Base-by-base conservation (phyloP, 495 filamentous ascomycete species). In the Penicillium canariense region DNA sequence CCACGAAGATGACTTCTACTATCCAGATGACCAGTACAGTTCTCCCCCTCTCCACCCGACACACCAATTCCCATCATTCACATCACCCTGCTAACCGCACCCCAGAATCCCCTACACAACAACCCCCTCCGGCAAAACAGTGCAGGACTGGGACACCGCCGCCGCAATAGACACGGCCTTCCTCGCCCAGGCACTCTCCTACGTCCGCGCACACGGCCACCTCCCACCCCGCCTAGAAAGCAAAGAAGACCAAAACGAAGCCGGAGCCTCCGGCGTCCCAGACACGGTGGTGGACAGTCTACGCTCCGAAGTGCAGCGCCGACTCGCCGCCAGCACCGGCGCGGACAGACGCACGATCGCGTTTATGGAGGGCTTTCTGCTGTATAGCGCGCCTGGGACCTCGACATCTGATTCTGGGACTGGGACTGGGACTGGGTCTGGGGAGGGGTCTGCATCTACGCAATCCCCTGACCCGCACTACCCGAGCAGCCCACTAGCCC, bases 1-100 rank as follows among this genome's bases (percentile, higher is more conserved):
- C 35, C 91, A 96, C 66, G 83, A 94, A 67, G 93, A 97, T 72
- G 93, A 97, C 68, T 97, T 96, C 67, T 97, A 91, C 68, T 81
- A 80, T 32, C 65, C 88, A 1, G 91, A 97, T 63, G 66, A 79
- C n/a, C 74, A 87, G 82, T 87, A 59, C 61, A 75, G 62, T 11
- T 15, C 18, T 14, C 14, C 30, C 17, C n/a, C 18, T 10, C 46
- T 26, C 10, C 3, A 25, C 28, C 8, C 25, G n/a, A 27, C 0
- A 12, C n/a, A n/a, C n/a, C n/a, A n/a, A n/a, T n/a, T n/a, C n/a
- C 25, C 12, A 10, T 26, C 10, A 45, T 4, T n/a, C 11, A 14
- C 17, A 18, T n/a, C 8, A 38, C 20, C 30, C 15, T 23, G 35
- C 35, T 45, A 54, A 48, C 25, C 26, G 22, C 27, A 12, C 31